Evolutionary conservation across 352 stramenopile genomes (phyloP).

Genomic region (Phytopythium montanum): DNA sequence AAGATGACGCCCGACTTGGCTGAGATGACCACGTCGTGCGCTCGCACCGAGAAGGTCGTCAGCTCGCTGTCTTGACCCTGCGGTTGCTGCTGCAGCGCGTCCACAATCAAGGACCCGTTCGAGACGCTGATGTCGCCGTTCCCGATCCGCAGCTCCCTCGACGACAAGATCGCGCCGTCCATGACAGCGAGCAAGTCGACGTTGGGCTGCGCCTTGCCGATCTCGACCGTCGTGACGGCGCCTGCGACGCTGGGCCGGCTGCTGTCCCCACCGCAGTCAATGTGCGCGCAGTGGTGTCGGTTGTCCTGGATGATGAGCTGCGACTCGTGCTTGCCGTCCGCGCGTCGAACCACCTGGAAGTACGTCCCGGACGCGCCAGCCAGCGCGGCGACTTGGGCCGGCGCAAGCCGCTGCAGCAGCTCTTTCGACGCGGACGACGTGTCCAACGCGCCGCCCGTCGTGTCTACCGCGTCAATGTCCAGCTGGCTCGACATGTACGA

Average conservation of each 20-base stretch:
- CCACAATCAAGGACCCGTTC: constrained; percentile 50
- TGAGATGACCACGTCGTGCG: constrained; percentile 40
- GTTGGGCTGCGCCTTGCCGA: constrained; percentile 17
- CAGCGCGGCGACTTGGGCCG: constrained; percentile 39
- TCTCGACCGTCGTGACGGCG: constrained; percentile 42
- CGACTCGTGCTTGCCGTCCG: constrained; percentile 40
- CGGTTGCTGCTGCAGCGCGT: constrained; percentile 17
- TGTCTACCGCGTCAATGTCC: constrained; percentile 45
- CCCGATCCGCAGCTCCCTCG: constrained; percentile 24
- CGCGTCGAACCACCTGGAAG: constrained; percentile 52
- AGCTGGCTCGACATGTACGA: constrained; percentile 66
- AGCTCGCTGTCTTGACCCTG: background rate
- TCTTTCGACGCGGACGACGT: constrained; percentile 16
- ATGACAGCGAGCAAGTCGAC: constrained; percentile 38
- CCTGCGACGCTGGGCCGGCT: constrained; percentile 22
- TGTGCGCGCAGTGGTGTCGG: constrained; percentile 2
- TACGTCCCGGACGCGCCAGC: constrained; percentile 55
- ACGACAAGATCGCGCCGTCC: constrained; percentile 47
- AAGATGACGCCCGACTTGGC: constrained; percentile 38
- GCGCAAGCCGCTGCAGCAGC: constrained; percentile 27
- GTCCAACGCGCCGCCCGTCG: constrained; percentile 39
- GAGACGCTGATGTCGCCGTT: constrained; percentile 36
- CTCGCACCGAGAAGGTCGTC: constrained; percentile 13
- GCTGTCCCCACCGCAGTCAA: constrained; percentile 5
- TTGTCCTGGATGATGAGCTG: constrained; percentile 33